Evolutionary conservation across 2,329 filamentous ascomycete species (phyloP).

Genomic region (Acarospora socialis): DNA sequence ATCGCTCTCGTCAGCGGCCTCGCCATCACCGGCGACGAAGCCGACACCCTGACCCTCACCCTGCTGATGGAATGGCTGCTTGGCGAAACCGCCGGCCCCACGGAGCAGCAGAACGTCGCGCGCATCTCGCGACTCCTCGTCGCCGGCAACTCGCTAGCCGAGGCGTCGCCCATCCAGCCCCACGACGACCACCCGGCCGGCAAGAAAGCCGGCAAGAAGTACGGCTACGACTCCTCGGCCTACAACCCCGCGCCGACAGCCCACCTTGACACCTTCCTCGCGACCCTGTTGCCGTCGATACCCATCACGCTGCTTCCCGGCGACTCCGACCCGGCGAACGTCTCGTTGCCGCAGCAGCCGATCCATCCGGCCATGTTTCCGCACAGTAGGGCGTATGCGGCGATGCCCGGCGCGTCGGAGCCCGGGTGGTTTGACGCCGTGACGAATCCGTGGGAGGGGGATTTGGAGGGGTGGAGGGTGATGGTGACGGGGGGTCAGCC

Average conservation of each 20-base stretch:
- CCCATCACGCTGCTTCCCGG: constrained; percentile 84
- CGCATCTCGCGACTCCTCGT: constrained; percentile 76
- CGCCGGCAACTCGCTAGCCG: constrained; percentile 70
- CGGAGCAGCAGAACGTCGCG: constrained; percentile 44
- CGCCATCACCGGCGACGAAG: constrained; percentile 61
- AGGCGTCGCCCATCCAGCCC: constrained; percentile 31
- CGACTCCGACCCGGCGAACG: constrained; percentile 71
- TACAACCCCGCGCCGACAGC: constrained; percentile 81
- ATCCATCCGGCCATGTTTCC: constrained; percentile 90
- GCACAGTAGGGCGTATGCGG: constrained; percentile 50
- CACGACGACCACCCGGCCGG: constrained; percentile 30
- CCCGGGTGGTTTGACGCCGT: constrained; percentile 72
- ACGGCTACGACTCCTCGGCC: constrained; percentile 78
- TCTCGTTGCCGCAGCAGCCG: constrained; percentile 79
- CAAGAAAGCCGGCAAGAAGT: constrained; percentile 57
- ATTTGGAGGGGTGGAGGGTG: constrained; percentile 78
- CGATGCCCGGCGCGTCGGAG: constrained; percentile 26
- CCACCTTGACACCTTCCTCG: constrained; percentile 70
- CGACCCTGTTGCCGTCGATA: constrained; percentile 66
- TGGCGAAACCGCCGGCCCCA: constrained; percentile 56
- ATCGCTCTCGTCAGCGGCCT: constrained; percentile 83
- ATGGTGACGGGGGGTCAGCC: constrained; percentile 85
- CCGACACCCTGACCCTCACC: constrained; percentile 59
- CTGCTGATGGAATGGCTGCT: constrained; percentile 77
- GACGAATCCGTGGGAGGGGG: constrained; percentile 87